These are phyloP conservation scores for Penicillium angulare DNA, from an alignment of 495 filamentous ascomycete genomes.

Conservation along the genomic window DNA sequence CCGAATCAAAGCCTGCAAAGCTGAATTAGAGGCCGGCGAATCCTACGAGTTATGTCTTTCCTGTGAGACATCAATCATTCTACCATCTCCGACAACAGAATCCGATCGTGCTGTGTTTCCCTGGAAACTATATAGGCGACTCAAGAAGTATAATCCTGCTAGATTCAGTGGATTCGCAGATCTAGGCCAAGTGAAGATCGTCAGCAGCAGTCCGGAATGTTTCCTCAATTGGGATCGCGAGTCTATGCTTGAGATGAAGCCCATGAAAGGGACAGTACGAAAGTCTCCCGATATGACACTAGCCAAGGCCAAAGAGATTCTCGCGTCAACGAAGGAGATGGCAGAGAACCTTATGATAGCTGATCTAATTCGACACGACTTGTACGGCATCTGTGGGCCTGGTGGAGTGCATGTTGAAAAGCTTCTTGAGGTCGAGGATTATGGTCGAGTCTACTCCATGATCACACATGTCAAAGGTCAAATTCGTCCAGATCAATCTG, in stretches of 20 bases:
- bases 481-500: conserved; percentile 39
- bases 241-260: conserved; percentile 52
- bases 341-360: conserved; percentile 99
- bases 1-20: conserved; percentile 68
- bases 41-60: conserved; percentile 96
- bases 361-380: conserved; percentile 87
- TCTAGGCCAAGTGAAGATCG: conserved; percentile 66
- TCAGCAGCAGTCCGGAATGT: conserved; percentile 87
- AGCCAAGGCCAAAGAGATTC: conserved; percentile 63
- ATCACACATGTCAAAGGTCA: conserved; percentile 79
- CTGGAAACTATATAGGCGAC: conserved; percentile 71
- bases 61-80: conserved; percentile 62
- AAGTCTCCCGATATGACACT: conserved; percentile 65
- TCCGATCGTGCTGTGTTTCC: conserved; percentile 27
- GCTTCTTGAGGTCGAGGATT: conserved; percentile 84
- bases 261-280: conserved; percentile 94
- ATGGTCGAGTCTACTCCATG: conserved; percentile 85
- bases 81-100: conserved; percentile 28
- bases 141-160: conserved; percentile 74
- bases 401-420: conserved; percentile 63
- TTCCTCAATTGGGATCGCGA: conserved; percentile 72
- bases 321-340: conserved; percentile 80
- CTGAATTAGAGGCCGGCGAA: conserved; percentile 70
- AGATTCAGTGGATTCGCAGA: conserved; percentile 82
- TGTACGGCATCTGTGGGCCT: conserved; percentile 74